phyloP scores from a whole-genome alignment of 257 asterid genomes.

The Paulownia fortunei region DNA sequence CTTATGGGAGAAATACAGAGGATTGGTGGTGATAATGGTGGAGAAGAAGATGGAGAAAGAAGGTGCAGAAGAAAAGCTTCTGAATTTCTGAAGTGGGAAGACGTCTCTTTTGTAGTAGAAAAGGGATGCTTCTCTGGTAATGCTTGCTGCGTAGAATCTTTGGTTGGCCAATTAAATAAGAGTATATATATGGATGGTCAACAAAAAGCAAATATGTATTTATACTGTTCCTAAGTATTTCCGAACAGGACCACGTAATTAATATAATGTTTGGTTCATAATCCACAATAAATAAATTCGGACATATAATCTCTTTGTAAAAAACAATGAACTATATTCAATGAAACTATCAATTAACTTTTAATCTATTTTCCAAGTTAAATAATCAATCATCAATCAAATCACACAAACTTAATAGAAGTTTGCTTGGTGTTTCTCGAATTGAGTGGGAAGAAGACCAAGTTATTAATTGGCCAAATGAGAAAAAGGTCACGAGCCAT shows the following conservation, averaged over 20 bases:
- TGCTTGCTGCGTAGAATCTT: slow-evolving; percentile 26
- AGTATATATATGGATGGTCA: slow-evolving; percentile 44
- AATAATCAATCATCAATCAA: no score
- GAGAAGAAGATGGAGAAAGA: neutral
- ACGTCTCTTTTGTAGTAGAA: slow-evolving; percentile 33
- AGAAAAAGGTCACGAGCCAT: neutral
- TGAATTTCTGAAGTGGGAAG: slow-evolving; percentile 14
- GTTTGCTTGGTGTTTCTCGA: no score
- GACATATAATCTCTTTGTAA: no score
- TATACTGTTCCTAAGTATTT: slow-evolving; percentile 9
- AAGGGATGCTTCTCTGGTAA: slow-evolving; percentile 26
- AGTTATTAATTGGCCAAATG: neutral
- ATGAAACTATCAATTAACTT: no score
- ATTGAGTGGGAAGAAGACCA: no score
- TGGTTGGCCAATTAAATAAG: slow-evolving; percentile 32
- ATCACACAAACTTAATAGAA: no score
- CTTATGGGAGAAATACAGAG: neutral
- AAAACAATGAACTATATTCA: no score
- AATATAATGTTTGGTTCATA: no score
- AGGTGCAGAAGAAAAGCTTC: neutral
- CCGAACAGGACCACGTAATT: neutral
- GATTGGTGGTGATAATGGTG: slow-evolving; percentile 29
- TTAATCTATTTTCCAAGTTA: no score
- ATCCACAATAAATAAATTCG: no score
- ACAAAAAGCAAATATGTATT: slow-evolving; percentile 4